Base-by-base conservation (phyloP, 2,329 filamentous ascomycete genomes). In the Diaporthe helianthi region DNA sequence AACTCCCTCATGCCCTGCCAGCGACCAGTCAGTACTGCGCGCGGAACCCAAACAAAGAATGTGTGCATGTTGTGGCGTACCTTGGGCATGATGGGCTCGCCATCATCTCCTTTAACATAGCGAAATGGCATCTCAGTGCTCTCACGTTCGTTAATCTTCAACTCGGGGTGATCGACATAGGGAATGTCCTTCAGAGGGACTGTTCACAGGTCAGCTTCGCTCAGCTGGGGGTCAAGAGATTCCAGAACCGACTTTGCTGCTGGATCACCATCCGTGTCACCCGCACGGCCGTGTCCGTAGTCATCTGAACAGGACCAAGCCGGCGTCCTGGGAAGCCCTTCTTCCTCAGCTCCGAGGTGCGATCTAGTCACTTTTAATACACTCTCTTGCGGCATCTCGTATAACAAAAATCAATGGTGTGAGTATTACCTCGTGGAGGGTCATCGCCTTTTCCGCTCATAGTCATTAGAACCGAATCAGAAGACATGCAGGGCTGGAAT, bases 41-140 rank as follows among this genome's bases (percentile, higher is more conserved):
- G 10, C 5, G 24, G 24, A 33, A 33, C 10, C 26, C 26, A 29
- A 47, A 10, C 12, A 31, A 24, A 15, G 15, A 58, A 31, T 15
- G 41, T 6, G 31, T 12, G 47, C 4, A 7, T 26, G 31, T 9
- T 24, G 15, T 6, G 13, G 78, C 85, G 82, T 81, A 97, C 94
- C 83, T 92, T 86, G 26, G 96, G 96, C 94, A 99, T 97, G 69
- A 98, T 90, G 1, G 94, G 93, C 74, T 93, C 85, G 53, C 92
- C 93, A 68, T 92, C 84, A 13, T 87, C 82, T 64, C 87, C 90
- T 77, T 88, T 91, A 63, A 99, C 94, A 78, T 99, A 99, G 74
- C 96, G 93, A 81, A 99, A 99, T 0, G 96, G 96, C 96, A 99
- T 98, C 80, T 97, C 87, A 0, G 94, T 97, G 79, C 92, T 96